Evolutionary conservation across 1,284 basidiomycete species (phyloP).

Genomic region (Papiliotrema flavescens): DNA sequence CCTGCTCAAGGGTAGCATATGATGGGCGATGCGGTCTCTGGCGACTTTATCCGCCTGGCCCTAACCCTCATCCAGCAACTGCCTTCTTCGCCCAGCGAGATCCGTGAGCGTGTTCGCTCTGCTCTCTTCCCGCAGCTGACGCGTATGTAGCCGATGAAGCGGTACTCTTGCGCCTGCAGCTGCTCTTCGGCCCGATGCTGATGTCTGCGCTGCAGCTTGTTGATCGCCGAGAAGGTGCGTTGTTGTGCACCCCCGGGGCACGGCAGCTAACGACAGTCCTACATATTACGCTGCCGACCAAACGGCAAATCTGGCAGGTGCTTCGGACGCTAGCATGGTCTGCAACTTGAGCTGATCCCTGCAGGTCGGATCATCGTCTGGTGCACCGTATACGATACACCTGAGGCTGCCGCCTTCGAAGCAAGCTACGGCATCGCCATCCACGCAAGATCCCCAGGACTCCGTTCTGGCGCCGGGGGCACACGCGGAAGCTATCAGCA

Average conservation of each 20-base stretch:
- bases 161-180: slow-evolving; percentile 32
- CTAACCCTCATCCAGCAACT: slow-evolving; percentile 20
- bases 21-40: slow-evolving; percentile 3
- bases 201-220: slow-evolving; percentile 40
- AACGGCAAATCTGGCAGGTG: slow-evolving; percentile 31
- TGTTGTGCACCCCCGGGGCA: background rate
- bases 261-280: slow-evolving; percentile 25
- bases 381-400: slow-evolving; percentile 38
- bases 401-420: slow-evolving; percentile 15
- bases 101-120: background rate
- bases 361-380: slow-evolving; percentile 35
- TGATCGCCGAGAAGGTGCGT: slow-evolving; percentile 39
- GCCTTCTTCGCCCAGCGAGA: slow-evolving; percentile 13
- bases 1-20: background rate
- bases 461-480: background rate
- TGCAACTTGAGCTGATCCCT: background rate
- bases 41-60: slow-evolving; percentile 25
- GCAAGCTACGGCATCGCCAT: background rate
- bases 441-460: background rate
- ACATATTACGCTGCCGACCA: slow-evolving; percentile 22
- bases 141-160: slow-evolving; percentile 21
- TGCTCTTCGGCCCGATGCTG: slow-evolving; percentile 41
- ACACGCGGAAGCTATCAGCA: background rate
- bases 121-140: background rate
- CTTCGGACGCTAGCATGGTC: background rate